Evolutionary conservation across 495 filamentous ascomycete genomes (phyloP).

Genomic region (Peziza echinospora): DNA sequence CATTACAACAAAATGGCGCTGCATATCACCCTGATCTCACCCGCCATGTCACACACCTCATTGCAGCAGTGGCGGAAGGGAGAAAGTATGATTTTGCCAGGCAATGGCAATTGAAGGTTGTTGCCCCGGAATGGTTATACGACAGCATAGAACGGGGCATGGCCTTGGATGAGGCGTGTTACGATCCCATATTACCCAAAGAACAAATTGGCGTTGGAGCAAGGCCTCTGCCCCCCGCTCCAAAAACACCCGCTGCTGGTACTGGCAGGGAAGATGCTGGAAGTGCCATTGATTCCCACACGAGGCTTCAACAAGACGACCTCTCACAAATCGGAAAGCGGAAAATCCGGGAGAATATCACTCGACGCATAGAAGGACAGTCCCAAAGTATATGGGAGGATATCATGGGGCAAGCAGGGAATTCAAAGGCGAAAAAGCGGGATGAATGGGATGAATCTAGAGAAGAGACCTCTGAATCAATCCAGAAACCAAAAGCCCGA

Average conservation of each 20-base stretch:
- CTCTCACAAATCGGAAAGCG: slow-evolving; percentile 23
- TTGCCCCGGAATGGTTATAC: slow-evolving; percentile 63
- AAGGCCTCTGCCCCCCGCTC: slow-evolving; percentile 33
- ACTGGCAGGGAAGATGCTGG: slow-evolving; percentile 24
- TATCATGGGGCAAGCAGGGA: slow-evolving; percentile 39
- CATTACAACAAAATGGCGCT: slow-evolving; percentile 45
- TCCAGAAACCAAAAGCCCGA: not conserved
- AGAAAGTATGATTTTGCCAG: slow-evolving; percentile 74
- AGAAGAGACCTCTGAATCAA: slow-evolving; percentile 10
- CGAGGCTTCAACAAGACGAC: slow-evolving; percentile 12
- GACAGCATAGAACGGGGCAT: slow-evolving; percentile 81
- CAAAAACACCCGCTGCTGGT: slow-evolving; percentile 13
- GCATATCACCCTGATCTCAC: slow-evolving; percentile 72
- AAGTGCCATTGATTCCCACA: slow-evolving; percentile 11
- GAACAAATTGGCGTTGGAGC: slow-evolving; percentile 58
- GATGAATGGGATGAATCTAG: slow-evolving; percentile 20
- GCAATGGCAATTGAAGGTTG: slow-evolving; percentile 54
- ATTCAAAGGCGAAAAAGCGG: slow-evolving; percentile 20
- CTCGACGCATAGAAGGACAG: slow-evolving; percentile 54
- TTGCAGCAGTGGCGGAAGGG: slow-evolving; percentile 56
- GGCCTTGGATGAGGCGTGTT: slow-evolving; percentile 65
- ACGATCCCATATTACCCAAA: slow-evolving; percentile 45
- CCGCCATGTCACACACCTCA: slow-evolving; percentile 63
- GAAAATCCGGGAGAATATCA: slow-evolving; percentile 63
- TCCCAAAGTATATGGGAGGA: slow-evolving; percentile 72